Evolutionary conservation across 345 rosid genomes (phyloP).

Genomic region (Erucastrum elatum): DNA sequence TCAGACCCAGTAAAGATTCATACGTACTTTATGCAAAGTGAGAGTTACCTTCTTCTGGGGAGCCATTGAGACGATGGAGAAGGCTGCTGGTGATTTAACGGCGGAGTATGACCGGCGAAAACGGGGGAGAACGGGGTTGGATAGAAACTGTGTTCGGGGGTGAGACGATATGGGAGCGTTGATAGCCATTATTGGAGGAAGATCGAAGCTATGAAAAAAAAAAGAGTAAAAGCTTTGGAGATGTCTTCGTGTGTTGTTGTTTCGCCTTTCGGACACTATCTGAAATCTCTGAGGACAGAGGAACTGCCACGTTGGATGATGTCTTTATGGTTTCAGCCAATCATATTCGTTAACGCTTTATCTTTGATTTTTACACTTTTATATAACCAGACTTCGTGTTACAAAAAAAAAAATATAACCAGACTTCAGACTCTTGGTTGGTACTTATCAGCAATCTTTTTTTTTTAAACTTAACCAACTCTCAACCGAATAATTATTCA

Average conservation of each 20-base stretch:
- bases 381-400: background rate
- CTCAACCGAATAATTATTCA: too few relatives aligned
- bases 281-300: conserved; percentile 32
- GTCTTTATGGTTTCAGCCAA: conserved; percentile 32
- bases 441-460: too few relatives aligned
- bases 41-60: conserved; percentile 66
- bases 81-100: conserved; percentile 34
- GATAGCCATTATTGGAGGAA: conserved; percentile 62
- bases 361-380: conserved; percentile 15
- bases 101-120: conserved; percentile 32
- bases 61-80: conserved; percentile 78
- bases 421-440: background rate
- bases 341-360: conserved; percentile 34
- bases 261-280: conserved; percentile 30
- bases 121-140: conserved; percentile 37
- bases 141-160: conserved; percentile 40
- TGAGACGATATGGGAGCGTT: conserved; percentile 51
- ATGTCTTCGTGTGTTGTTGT: conserved; percentile 20
- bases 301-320: conserved; percentile 40
- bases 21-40: too few relatives aligned
- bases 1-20: too few relatives aligned
- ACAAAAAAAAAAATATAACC: background rate
- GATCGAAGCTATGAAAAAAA: conserved; percentile 10
- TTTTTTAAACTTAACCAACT: too few relatives aligned
- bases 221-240: background rate